Evolutionary conservation across 2,329 filamentous ascomycete genomes (phyloP), one percentile per base, ranked within the genome.

Genomic region (Penicillium sp.): DNA sequence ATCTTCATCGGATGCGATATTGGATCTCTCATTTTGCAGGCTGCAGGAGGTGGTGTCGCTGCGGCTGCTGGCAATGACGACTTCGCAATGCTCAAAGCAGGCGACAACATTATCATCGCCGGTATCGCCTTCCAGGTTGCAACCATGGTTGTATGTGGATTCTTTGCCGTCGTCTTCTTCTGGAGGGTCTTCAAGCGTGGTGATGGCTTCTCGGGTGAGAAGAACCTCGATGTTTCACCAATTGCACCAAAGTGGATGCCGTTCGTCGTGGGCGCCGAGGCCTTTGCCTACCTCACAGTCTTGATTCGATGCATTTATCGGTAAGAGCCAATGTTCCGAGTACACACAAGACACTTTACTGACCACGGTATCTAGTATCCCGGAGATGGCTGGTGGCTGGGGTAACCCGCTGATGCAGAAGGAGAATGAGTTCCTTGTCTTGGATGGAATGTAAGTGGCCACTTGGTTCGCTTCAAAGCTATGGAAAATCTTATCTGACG

Each of bases 1-100:
- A 79, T 86, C 59, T 87, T 87, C 72, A 82, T 87, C 62, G 67
- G 74, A n/a, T 84, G 81, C 65, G 85, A 87, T 62, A 62, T 86
- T 42, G 64, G 84, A 53, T 83, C 81, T n/a, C 78, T 88, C n/a
- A 62, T 84, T 13, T 71, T 86, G 5, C 85, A 87, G 69, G 83
- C 82, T 5, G 77, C 77, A 8, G 84, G 84, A 13, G 84, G 85
- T 56, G 84, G 80, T 50, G 75, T 86, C 46, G 82, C 86, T 1
- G 82, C 84, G 0, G 78, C 80, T 0, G 81, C 81, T 8, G 72
- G 72, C 1, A 73, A 78, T 15, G 58, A 62, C 4, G 60, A 77
- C 19, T 47, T 58, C 23, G 67, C 71, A 2, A 67, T 80, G n/a
- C 71, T 77, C 9, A 71, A 81, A 38, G 67, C 77, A 1, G 83